Evolutionary conservation across 306 rosid species (phyloP).

Genomic region (Astragalus membranaceus): DNA sequence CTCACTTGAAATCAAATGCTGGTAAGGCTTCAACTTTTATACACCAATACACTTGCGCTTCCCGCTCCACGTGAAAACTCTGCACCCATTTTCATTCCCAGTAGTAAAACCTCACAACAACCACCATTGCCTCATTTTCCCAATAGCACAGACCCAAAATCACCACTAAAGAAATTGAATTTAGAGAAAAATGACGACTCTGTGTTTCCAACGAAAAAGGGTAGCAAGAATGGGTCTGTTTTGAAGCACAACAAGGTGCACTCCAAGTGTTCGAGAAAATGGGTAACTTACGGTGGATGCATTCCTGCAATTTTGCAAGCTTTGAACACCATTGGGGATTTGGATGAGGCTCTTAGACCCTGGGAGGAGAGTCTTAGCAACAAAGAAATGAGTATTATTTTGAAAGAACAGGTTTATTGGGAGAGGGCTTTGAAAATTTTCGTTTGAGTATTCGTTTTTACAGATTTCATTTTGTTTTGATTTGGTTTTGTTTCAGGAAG

Average conservation of each 20-base stretch:
- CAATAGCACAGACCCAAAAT: not conserved
- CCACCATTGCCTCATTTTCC: slow-evolving; percentile 22
- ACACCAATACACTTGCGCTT: not conserved
- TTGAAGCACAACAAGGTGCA: slow-evolving; percentile 32
- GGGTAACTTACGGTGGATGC: slow-evolving; percentile 48
- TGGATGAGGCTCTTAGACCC: slow-evolving; percentile 58
- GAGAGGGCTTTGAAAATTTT: slow-evolving; percentile 59
- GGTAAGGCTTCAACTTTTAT: too few relatives aligned
- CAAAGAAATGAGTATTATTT: slow-evolving; percentile 65
- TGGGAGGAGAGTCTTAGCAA: slow-evolving; percentile 47
- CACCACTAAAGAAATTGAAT: slow-evolving; percentile 16
- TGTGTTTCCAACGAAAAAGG: not conserved
- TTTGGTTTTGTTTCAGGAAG: too few relatives aligned
- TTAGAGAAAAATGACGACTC: slow-evolving; percentile 21
- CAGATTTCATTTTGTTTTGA: too few relatives aligned
- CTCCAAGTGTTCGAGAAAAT: slow-evolving; percentile 61
- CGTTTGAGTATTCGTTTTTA: too few relatives aligned
- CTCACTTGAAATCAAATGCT: too few relatives aligned
- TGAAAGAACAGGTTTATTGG: slow-evolving; percentile 67
- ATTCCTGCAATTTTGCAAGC: slow-evolving; percentile 54
- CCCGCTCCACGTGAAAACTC: not conserved
- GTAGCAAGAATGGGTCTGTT: not conserved
- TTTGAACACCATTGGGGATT: slow-evolving; percentile 40
- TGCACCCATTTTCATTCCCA: too few relatives aligned
- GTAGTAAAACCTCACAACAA: slow-evolving; percentile 6